phyloP scores from a whole-genome alignment of 2,329 filamentous ascomycete genomes.

The Pseudogymnoascus sp. region DNA sequence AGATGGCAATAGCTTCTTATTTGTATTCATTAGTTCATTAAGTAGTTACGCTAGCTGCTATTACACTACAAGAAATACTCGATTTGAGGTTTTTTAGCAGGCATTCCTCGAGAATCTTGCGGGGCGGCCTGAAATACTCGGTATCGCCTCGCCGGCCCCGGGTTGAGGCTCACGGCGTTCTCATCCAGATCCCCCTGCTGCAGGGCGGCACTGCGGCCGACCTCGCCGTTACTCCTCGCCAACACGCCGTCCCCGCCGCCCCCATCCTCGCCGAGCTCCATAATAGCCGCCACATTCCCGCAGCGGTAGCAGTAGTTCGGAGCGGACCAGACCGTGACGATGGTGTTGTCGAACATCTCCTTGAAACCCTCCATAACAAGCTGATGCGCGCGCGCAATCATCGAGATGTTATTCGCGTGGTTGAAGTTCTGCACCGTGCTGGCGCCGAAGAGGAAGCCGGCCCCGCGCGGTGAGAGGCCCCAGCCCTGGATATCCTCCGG shows the following conservation, averaged over 20 bases:
- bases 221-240: slow-evolving; percentile 31
- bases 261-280: slow-evolving; percentile 85
- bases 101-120: slow-evolving; percentile 94
- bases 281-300: slow-evolving; percentile 88
- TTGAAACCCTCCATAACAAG: slow-evolving; percentile 99
- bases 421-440: slow-evolving; percentile 97
- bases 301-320: slow-evolving; percentile 96
- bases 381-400: slow-evolving; percentile 92
- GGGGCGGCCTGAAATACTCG: slow-evolving; percentile 93
- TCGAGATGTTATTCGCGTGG: slow-evolving; percentile 79
- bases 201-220: slow-evolving; percentile 41
- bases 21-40: too few relatives aligned
- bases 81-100: slow-evolving; percentile 93
- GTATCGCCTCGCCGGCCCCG: slow-evolving; percentile 79
- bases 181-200: slow-evolving; percentile 40
- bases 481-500: slow-evolving; percentile 97
- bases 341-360: slow-evolving; percentile 94
- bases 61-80: slow-evolving; percentile 73
- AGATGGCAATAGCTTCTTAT: too few relatives aligned
- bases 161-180: slow-evolving; percentile 42
- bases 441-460: slow-evolving; percentile 88
- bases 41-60: too few relatives aligned
- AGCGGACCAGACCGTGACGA: slow-evolving; percentile 98
- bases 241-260: slow-evolving; percentile 49
- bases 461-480: slow-evolving; percentile 87